phyloP scores from a whole-genome alignment of 75 land plant genomes.

The Ceratopteris richardii region DNA sequence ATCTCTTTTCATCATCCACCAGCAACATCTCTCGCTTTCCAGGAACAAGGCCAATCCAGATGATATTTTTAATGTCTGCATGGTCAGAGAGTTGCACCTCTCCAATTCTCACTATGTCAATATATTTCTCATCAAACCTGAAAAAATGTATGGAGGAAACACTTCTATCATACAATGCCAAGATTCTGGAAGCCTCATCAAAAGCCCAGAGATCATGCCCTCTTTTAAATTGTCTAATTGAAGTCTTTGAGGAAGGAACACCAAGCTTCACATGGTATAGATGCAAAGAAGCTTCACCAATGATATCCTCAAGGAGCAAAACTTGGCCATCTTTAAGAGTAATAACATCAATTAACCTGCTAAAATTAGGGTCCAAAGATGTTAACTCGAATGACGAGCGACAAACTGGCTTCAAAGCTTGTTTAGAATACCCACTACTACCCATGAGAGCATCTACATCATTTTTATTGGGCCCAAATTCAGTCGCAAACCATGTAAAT shows the following conservation, averaged over 20 bases:
- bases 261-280: constrained; percentile 14
- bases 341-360: constrained; percentile 6
- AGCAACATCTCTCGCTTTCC: constrained; percentile 25
- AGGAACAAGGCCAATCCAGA: constrained; percentile 29
- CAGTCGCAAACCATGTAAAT: constrained; percentile 14
- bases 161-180: constrained; percentile 14
- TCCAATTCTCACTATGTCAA: constrained; percentile 12
- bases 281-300: not conserved
- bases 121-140: constrained; percentile 20
- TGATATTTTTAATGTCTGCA: constrained; percentile 7
- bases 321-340: constrained; percentile 17
- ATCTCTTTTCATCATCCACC: constrained; percentile 14
- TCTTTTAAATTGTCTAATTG: constrained; percentile 7
- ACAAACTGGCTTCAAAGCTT: not conserved
- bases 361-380: not conserved
- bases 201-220: constrained; percentile 17
- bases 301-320: constrained; percentile 7
- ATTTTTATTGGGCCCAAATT: constrained; percentile 20
- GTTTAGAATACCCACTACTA: not conserved
- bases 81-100: constrained; percentile 8
- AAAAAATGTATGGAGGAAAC: not conserved
- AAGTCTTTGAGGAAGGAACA: not conserved
- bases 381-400: not conserved
- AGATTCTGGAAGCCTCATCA: constrained; percentile 18
- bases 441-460: constrained; percentile 6